Percentiles rank a stretch among this genome's conserved stretches.
phyloP scores from a whole-genome alignment of 257 asterid genomes.

The Fraxinus anomala region DNA sequence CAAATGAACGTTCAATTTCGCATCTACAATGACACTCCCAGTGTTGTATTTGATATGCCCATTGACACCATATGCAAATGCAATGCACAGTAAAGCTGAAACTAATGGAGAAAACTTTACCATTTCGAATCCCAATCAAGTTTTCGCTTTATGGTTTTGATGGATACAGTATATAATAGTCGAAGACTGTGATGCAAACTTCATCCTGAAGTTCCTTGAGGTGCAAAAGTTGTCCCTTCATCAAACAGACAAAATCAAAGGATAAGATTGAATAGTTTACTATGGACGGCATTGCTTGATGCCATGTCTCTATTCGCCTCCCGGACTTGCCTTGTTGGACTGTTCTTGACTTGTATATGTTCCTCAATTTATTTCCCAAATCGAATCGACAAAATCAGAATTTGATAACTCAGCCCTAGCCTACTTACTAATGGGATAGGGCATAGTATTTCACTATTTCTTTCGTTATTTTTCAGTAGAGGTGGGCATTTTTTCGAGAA shows the following conservation, averaged over 20 bases:
- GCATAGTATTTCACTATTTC: too few species aligned
- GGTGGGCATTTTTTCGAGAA: too few species aligned
- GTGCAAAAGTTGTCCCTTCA: too few species aligned
- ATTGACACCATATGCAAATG: slow-evolving; percentile 35
- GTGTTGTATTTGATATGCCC: slow-evolving; percentile 54
- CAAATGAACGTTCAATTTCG: slow-evolving; percentile 83
- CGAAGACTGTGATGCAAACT: too few species aligned
- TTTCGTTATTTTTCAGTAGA: too few species aligned
- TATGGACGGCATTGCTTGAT: not conserved
- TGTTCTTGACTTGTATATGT: not conserved
- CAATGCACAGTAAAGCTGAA: slow-evolving; percentile 37
- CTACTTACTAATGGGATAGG: too few species aligned
- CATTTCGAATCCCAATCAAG: slow-evolving; percentile 36
- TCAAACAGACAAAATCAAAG: too few species aligned
- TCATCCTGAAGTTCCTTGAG: too few species aligned
- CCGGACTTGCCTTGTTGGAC: not conserved
- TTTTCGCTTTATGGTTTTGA: slow-evolving; percentile 5
- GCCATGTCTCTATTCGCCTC: not conserved
- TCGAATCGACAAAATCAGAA: too few species aligned
- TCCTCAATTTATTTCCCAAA: too few species aligned
- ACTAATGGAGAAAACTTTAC: slow-evolving; percentile 23
- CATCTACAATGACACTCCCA: slow-evolving; percentile 57
- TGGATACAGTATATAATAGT: not conserved
- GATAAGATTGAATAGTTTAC: too few species aligned
- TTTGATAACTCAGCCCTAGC: too few species aligned